Evolutionary conservation across 768 basidiomycete genomes (phyloP).

Genomic region (Tricholoma matsutake): DNA sequence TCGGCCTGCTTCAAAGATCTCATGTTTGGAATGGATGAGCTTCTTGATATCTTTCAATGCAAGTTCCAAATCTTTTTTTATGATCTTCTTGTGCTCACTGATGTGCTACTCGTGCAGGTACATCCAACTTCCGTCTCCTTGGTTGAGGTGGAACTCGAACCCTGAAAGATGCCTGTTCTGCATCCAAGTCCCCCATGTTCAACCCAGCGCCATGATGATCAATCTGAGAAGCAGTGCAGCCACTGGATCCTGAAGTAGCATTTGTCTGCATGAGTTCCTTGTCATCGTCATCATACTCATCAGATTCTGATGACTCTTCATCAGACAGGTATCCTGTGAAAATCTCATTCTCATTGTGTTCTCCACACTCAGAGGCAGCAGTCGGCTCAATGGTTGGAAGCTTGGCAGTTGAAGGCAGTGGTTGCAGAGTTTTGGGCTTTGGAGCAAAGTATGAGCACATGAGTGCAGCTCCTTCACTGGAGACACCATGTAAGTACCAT

Average conservation of each 20-base stretch:
- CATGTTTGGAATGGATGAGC: constrained; percentile 15
- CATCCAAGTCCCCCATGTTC: neutral
- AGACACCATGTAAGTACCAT: neutral
- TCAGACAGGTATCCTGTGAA: neutral
- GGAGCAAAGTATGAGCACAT: neutral
- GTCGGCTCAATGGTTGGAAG: neutral
- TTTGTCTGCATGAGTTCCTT: neutral
- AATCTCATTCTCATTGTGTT: neutral
- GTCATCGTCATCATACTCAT: neutral
- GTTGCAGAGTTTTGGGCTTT: neutral
- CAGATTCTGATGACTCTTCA: neutral
- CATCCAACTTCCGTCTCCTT: constrained; percentile 18
- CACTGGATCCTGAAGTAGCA: too few species aligned
- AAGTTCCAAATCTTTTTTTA: constrained; percentile 1
- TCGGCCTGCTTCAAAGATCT: constrained; percentile 21
- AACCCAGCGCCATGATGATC: neutral
- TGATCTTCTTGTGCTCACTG: constrained; percentile 6
- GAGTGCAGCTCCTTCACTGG: neutral
- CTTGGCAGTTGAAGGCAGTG: neutral
- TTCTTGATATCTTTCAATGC: constrained; percentile 22
- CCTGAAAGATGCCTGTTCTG: neutral
- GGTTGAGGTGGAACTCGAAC: neutral
- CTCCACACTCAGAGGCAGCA: neutral
- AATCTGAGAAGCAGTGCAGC: neutral
- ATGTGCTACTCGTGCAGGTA: constrained; percentile 12